Evolutionary conservation across 805 yeast species (phyloP), one percentile per base, ranked within the genome.

Genomic region (Myxozyma geophila): DNA sequence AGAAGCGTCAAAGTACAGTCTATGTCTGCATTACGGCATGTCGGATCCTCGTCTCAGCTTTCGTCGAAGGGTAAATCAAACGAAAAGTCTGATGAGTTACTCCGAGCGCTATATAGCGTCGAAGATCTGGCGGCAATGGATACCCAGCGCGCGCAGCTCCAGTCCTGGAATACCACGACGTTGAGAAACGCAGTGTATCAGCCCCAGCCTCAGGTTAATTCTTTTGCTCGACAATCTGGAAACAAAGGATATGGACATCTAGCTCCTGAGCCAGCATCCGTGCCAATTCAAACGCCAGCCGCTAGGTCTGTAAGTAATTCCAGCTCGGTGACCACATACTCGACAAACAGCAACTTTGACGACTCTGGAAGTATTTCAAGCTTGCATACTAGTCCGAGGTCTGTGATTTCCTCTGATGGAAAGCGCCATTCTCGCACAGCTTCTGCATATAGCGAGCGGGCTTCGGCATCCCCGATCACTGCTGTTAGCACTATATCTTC

Each of bases 51-150:
- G 7, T 54, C 58, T 7, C 50, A 54, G 28, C 10, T 54, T 28
- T 43, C 51, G 19, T 10, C 48, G 5, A 54, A 44, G 33, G 19
- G 35, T 17, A 43, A 43, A 23, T 23, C 57, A 15, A 13, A 28
- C 13, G 21, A 33, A 6, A 23, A 35, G 51, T 33, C 50, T 2
- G 58, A 54, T 12, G 48, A 54, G 13, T 23, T 54, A 19, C 41
- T 43, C 15, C 48, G 51, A 17, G 58, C 58, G 33, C 15, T 48
- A 17, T 48, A 47, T 17, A 48, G 59, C 35, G 53, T 17, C 8
- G 59, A 48, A n/a, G 54, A 47, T 44, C 36, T 49, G 36, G n/a
- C 59, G 19, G 17, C 40, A 19, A 47, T 35, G 49, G 59, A 54
- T 19, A 23, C 41, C 12, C 48, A 40, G n/a, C 9, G 12, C 13